Evolutionary conservation across 371 early-diverging fungal species (phyloP).

Genomic region (Batrachochytrium dendrobatidis): DNA sequence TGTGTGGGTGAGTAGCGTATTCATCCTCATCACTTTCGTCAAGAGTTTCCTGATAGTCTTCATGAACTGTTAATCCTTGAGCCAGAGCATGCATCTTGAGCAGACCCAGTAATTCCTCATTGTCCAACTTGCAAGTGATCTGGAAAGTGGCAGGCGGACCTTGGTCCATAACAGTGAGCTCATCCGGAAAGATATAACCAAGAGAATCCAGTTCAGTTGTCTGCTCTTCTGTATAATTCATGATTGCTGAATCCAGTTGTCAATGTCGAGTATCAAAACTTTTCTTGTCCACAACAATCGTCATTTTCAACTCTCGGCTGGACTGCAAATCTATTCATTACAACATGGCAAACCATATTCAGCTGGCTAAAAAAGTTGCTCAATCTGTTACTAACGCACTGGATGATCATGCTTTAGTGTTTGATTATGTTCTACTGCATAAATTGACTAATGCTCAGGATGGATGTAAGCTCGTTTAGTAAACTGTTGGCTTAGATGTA

Average conservation of each 20-base stretch:
- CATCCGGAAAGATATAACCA: conserved; percentile 86
- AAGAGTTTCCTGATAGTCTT: neutral
- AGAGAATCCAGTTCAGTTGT: conserved; percentile 83
- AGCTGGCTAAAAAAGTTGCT: too few species aligned
- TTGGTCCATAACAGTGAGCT: conserved; percentile 51
- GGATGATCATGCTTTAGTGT: neutral
- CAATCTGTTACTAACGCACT: neutral
- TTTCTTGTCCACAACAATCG: too few species aligned
- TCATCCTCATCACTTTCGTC: neutral
- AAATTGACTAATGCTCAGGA: neutral
- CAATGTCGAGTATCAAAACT: neutral
- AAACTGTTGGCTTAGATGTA: neutral
- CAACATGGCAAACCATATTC: too few species aligned
- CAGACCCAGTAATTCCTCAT: conserved; percentile 19
- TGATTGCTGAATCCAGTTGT: conserved; percentile 5
- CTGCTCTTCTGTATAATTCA: conserved; percentile 32
- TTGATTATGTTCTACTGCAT: neutral
- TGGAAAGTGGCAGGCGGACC: conserved; percentile 42
- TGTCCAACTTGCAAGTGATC: conserved; percentile 53
- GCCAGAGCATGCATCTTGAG: neutral
- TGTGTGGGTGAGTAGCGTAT: too few species aligned
- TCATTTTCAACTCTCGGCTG: too few species aligned
- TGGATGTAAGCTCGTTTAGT: neutral
- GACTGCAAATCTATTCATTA: neutral
- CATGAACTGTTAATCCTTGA: neutral